Base-by-base conservation (phyloP, 495 filamentous ascomycete species). In the Annulohypoxylon nitens region DNA sequence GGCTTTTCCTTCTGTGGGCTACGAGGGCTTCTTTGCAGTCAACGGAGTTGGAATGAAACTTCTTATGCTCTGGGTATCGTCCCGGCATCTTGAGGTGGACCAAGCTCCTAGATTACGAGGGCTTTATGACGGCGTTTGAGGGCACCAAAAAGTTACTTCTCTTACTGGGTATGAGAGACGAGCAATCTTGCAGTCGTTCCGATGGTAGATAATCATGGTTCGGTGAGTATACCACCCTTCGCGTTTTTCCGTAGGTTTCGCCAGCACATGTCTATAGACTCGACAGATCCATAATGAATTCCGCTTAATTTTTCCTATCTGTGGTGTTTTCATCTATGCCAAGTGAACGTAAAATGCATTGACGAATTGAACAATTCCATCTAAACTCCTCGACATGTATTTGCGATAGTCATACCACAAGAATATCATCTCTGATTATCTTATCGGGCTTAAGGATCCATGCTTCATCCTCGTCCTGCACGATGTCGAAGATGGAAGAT, bases 1-100 rank as follows among this genome's bases (percentile, higher is more conserved):
- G 75, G 75, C 75, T 75, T 80, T 79, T 83, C 79, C 82, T 81
- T 77, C 69, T 72, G 82, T 82, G 80, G 83, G 82, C 79, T 84
- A 73, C 67, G 76, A 78, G 74, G 78, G 78, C 74, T 80, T 82
- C 76, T 69, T 73, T 70, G 23, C 80, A 82, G 74, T 78, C 41
- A 61, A 75, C 53, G 81, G 79, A 77, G 77, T 81, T 81, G 81
- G 78, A 64, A 80, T 75, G 80, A 83, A 82, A 59, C 81, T 82
- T 78, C 80, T 80, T 79, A 80, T 82, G 77, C 73, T 76, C 64
- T 30, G 25, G 69, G 18, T 34, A 59, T 45, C 59, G 20, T 57
- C 30, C 36, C 41, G 72, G 69, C 74, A 81, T 82, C 78, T 82
- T 68, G 80, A 75, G 76, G 82, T 67, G 81, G 79, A 84, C 80